phyloP scores from a whole-genome alignment of 208 protist species.

The Angomonas ambiguus region DNA sequence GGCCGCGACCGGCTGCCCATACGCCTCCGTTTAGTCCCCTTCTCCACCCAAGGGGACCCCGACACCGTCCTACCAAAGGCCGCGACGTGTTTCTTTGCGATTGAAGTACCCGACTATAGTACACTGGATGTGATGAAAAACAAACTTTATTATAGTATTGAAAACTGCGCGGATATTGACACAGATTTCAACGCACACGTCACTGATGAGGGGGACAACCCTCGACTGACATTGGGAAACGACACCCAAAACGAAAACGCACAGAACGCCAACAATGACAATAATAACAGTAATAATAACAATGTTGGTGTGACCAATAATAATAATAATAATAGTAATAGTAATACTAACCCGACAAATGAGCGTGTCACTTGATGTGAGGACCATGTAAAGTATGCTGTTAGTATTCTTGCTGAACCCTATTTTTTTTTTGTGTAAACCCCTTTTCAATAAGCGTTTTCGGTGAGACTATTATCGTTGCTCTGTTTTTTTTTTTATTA shows the following conservation, averaged over 20 bases:
- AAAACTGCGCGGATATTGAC: slow-evolving; percentile 94
- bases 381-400: neutral
- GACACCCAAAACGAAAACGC: slow-evolving; percentile 21
- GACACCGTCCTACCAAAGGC: slow-evolving; percentile 88
- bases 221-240: slow-evolving; percentile 58
- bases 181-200: slow-evolving; percentile 86
- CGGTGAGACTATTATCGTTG: neutral
- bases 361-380: neutral
- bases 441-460: too few species aligned
- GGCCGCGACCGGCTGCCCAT: slow-evolving; percentile 87
- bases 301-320: neutral
- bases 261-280: neutral
- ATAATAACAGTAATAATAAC: slow-evolving; percentile 5
- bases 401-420: neutral
- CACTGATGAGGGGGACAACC: slow-evolving; percentile 73
- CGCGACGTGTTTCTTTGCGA: slow-evolving; percentile 95
- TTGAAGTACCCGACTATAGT: slow-evolving; percentile 94
- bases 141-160: slow-evolving; percentile 94
- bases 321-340: neutral
- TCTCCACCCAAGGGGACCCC: slow-evolving; percentile 66
- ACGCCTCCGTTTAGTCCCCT: slow-evolving; percentile 72
- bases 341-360: neutral
- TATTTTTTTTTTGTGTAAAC: neutral
- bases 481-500: slow-evolving; percentile 11
- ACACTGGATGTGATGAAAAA: slow-evolving; percentile 89